Conservation (phyloP, 306 rosid species). For the Comarum palustre region DNA sequence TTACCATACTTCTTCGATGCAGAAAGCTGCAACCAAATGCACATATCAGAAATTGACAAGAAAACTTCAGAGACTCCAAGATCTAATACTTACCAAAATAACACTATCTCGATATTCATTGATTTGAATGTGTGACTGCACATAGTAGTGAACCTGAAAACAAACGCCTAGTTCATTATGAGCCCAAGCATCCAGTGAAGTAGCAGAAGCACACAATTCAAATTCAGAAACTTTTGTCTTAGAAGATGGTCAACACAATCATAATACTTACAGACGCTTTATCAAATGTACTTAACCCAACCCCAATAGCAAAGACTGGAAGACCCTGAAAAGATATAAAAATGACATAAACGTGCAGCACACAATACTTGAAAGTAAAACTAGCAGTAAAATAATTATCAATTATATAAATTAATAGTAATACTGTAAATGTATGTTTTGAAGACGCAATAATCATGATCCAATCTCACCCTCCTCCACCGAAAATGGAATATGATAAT, state of each 20-base stretch:
- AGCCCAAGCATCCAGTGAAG: conserved; percentile 1
- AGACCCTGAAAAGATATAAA: conserved; percentile 57
- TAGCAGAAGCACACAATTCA: not conserved
- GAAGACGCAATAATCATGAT: not conserved
- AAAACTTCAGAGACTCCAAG: conserved; percentile 18
- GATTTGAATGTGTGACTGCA: conserved; percentile 97
- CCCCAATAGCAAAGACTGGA: conserved; percentile 85
- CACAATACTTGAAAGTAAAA: not conserved
- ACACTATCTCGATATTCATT: conserved; percentile 88
- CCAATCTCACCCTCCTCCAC: not conserved
- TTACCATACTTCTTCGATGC: conserved; percentile 75
- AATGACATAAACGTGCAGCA: conserved; percentile 8
- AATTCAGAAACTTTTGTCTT: not conserved
- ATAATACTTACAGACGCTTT: conserved; percentile 83
- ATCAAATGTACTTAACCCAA: conserved; percentile 84
- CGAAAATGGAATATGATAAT: not conserved
- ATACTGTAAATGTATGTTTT: not conserved
- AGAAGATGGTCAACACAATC: conserved; percentile 2
- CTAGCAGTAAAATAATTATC: not conserved
- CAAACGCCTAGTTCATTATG: conserved; percentile 6
- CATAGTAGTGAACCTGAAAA: conserved; percentile 79
- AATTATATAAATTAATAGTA: not conserved
- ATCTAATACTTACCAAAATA: conserved; percentile 57
- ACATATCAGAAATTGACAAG: conserved; percentile 26
- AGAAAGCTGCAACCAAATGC: conserved; percentile 56